Percentiles rank a stretch among this genome's conserved stretches.
Evolutionary conservation across 2,329 filamentous ascomycete genomes (phyloP).

Genomic region (Hymenotorrendiella dingleyae): DNA sequence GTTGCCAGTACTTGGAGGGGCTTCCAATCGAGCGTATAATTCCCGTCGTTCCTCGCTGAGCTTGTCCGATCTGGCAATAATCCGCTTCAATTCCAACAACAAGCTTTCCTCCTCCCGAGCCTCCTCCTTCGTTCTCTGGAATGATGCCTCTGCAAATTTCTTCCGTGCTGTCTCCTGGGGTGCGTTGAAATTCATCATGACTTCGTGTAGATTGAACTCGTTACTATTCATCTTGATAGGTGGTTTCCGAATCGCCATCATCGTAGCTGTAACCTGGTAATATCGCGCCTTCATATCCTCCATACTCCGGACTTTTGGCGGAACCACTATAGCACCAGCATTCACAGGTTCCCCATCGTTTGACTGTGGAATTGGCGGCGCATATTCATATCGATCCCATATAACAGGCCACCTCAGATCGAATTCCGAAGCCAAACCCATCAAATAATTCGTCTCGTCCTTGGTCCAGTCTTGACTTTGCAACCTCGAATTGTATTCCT

Average conservation of each 20-base stretch:
- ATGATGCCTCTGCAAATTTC: constrained; percentile 71
- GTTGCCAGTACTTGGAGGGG: constrained; percentile 63
- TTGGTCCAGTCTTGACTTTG: constrained; percentile 76
- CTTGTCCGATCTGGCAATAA: constrained; percentile 76
- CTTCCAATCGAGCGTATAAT: constrained; percentile 80
- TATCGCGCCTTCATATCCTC: constrained; percentile 91
- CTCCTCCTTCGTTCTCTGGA: constrained; percentile 78
- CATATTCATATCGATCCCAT: constrained; percentile 85
- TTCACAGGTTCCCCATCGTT: constrained; percentile 37
- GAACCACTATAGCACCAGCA: constrained; percentile 44
- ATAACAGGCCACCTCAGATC: constrained; percentile 89
- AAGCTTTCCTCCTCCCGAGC: constrained; percentile 87
- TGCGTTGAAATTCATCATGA: constrained; percentile 81
- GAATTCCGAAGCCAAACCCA: constrained; percentile 68
- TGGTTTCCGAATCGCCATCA: constrained; percentile 75
- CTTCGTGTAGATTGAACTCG: constrained; percentile 78
- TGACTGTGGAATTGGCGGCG: constrained; percentile 38
- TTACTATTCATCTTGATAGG: constrained; percentile 80
- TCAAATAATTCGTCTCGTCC: constrained; percentile 89
- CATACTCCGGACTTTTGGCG: constrained; percentile 55
- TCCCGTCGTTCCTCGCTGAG: constrained; percentile 86
- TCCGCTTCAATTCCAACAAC: constrained; percentile 84
- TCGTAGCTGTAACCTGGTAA: constrained; percentile 77
- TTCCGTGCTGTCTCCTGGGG: constrained; percentile 75
- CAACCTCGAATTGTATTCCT: constrained; percentile 75